Conservation (phyloP, 306 rosid genomes). For the Senna tora region DNA sequence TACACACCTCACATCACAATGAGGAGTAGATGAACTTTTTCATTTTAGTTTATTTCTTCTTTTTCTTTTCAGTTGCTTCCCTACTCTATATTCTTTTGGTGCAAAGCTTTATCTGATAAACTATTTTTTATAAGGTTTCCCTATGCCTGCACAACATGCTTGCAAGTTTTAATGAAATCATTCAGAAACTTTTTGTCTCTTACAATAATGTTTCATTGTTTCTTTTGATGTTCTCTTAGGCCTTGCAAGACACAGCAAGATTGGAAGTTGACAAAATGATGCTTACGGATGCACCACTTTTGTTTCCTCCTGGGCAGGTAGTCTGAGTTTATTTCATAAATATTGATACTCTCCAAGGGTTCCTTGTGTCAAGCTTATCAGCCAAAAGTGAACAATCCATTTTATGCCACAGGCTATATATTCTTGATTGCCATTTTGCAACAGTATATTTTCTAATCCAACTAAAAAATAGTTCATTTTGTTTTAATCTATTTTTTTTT, state of each 20-base stretch:
- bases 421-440: not conserved
- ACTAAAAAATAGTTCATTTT: constrained; percentile 16
- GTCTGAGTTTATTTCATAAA: constrained; percentile 11
- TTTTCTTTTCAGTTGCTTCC: constrained; percentile 12
- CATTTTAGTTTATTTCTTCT: not conserved
- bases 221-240: constrained; percentile 45
- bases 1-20: constrained; percentile 8
- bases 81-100: not conserved
- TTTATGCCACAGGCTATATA: constrained; percentile 1
- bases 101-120: constrained; percentile 13
- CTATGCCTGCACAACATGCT: constrained; percentile 17
- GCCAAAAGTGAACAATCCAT: constrained; percentile 6
- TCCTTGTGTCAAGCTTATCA: not conserved
- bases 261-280: constrained; percentile 85
- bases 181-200: constrained; percentile 22
- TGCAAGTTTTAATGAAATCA: not conserved
- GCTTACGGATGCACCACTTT: constrained; percentile 95
- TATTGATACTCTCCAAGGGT: not conserved
- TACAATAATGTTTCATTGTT: constrained; percentile 12
- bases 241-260: constrained; percentile 59
- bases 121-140: constrained; percentile 6
- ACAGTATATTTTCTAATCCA: constrained; percentile 14
- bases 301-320: constrained; percentile 98
- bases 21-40: constrained; percentile 5
- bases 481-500: constrained; percentile 25